A percentile compares a stretch with the other conserved stretches of the same genome.
These are phyloP conservation scores for Jatropha curcas DNA, from an alignment of 345 rosid genomes.

Conservation along the genomic window DNA sequence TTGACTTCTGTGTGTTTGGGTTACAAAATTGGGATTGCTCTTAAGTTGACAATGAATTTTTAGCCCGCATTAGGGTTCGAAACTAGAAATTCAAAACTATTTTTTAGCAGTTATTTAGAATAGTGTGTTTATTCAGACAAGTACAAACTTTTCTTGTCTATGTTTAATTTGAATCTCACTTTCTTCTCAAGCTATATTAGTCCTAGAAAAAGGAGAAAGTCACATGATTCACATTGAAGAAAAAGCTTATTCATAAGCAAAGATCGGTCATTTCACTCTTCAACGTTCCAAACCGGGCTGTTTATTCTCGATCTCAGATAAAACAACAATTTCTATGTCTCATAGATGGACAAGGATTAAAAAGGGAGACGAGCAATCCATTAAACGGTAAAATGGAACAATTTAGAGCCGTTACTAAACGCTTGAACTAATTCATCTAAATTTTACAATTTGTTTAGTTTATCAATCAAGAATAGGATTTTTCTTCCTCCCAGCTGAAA, in stretches of 20 bases:
- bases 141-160: too few species aligned
- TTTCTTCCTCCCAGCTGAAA: conserved; percentile 34
- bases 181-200: too few species aligned
- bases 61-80: too few species aligned
- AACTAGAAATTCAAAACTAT: too few species aligned
- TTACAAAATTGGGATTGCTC: too few species aligned
- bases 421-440: background rate
- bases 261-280: background rate
- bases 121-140: too few species aligned
- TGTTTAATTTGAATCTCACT: too few species aligned
- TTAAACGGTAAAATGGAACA: background rate
- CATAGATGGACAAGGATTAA: background rate
- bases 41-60: too few species aligned
- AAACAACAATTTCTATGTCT: background rate
- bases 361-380: background rate
- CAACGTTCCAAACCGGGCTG: background rate
- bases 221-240: too few species aligned
- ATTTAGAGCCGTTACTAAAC: background rate
- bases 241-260: background rate
- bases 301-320: background rate
- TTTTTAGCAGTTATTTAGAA: too few species aligned
- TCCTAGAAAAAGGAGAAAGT: too few species aligned
- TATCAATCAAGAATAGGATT: conserved; percentile 1
- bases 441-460: background rate
- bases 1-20: too few species aligned